Evolutionary conservation across 2,329 filamentous ascomycete genomes (phyloP), one percentile per base, ranked within the genome.

Genomic region (Kalmusia sp.): DNA sequence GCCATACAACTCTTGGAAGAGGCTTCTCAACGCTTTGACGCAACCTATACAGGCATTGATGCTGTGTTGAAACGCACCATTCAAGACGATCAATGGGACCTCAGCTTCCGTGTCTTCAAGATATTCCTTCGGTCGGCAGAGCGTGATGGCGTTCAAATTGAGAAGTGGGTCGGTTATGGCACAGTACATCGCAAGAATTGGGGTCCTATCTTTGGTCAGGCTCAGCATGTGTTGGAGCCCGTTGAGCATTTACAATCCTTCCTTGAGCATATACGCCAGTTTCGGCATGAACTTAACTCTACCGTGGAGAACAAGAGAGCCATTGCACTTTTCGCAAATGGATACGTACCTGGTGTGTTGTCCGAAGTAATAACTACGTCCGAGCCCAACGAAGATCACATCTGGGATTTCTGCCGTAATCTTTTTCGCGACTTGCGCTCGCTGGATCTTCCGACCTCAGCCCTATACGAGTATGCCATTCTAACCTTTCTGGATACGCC

Each of bases 1-100:
- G 73, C 79, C 9, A 67, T 76, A 9, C 50, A 62, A 12, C 61
- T 82, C n/a, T 78, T 79, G 51, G 58, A 74, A 33, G 69, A 79
- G 59, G 77, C 79, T 9, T 59, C 52, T 9, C 12, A 38, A 25
- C 47, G 48, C 19, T 43, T 51, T 24, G 44, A 54, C 25, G 24
- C 41, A 15, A 14, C 59, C 9, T 50, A 62, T 28, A 51, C 68
- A 31, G 72, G 72, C 14, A 69, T 67, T 5, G 64, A 69, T 44
- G 44, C 62, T 64, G 40, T 75, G 12, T 54, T 76, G 12, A 61
- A 55, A 15, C 65, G 63, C 4, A 65, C 64, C 6, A 62, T 76
- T 8, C 46, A 58, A 9, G 64, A 70, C 30, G 62, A 70, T 24
- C 66, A 74, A 31, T 77, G 74, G 74, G 68, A 72, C 27, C 61